Percentiles rank a stretch among this genome's conserved stretches.
phyloP scores from a whole-genome alignment of 805 yeast genomes.

The Jamesozyma hellenica region DNA sequence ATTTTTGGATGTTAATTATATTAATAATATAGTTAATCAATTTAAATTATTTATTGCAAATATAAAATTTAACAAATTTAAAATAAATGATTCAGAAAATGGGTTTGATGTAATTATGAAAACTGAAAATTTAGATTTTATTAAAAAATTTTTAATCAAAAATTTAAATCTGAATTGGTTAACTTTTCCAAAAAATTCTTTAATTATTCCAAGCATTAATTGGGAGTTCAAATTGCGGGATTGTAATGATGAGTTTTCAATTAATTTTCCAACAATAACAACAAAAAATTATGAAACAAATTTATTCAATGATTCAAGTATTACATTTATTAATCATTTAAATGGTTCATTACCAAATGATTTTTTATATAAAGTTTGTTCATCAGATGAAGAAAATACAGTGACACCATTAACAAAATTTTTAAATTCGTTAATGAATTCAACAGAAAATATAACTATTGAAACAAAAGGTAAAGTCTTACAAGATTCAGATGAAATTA shows the following conservation, averaged over 20 bases:
- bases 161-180: constrained; percentile 9
- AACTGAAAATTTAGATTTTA: neutral
- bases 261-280: constrained; percentile 22
- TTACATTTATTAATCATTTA: constrained; percentile 8
- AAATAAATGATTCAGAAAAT: constrained; percentile 13
- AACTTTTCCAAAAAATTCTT: constrained; percentile 8
- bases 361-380: constrained; percentile 21
- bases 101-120: constrained; percentile 19
- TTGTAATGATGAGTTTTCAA: constrained; percentile 26
- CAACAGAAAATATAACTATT: constrained; percentile 10
- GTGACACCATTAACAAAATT: constrained; percentile 26
- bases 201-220: constrained; percentile 26
- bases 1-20: too few relatives aligned
- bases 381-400: constrained; percentile 25
- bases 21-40: too few relatives aligned
- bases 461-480: constrained; percentile 10
- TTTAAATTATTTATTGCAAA: too few relatives aligned
- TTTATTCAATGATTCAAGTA: constrained; percentile 1
- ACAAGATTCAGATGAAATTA: constrained; percentile 2
- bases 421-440: constrained; percentile 18
- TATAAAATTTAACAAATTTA: constrained; percentile 20
- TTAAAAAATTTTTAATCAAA: neutral
- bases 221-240: constrained; percentile 33
- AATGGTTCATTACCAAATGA: constrained; percentile 21
- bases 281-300: constrained; percentile 9